Base-by-base conservation (phyloP, 805 yeast species). In the Candida germanica region DNA sequence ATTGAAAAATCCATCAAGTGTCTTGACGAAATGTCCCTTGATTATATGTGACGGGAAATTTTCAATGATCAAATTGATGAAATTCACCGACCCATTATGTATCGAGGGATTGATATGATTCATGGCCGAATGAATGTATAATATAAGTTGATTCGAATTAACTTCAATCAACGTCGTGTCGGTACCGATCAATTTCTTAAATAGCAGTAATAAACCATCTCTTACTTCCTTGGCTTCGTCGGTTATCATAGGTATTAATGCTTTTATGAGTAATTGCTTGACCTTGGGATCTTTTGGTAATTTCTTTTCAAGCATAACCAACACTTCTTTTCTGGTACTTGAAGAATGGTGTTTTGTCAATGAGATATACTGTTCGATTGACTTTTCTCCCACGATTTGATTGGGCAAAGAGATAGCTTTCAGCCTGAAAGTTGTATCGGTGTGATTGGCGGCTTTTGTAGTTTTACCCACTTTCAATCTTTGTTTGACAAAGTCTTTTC, bases 381-480 rank as follows among this genome's bases (percentile, higher is more conserved):
- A 83, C 28, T 45, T 42, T 6, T 32, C 28, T 14, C 40, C 42
- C 6, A 70, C 42, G 8, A 65, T 49, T 52, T 75, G 79, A 40
- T 62, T 59, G 7, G 75, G 78, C 23, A 74, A 58, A 20, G 71
- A 59, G 39, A 75, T 71, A 26, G 76, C 56, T 50, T 79, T 84
- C 8, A 95, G 80, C 29, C 73, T 75, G 61, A 91, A 91, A 0
- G 94, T 82, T 0, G 95, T 87, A 47, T 84, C 91, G 4, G 98
- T 93, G 39, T 73, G 77, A 54, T 87, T 87, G 13, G 79, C 75
- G 5, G 88, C 79, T 44, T 77, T 77, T 5, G 79, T 77, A 2
- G 83, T 67, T 59, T 93, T 93, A 38, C 98, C 98, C 22, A 93
- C 97, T 51, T 75, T 83, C 35, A 93, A 73, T 66, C 87, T 91